These are phyloP conservation scores for Linderniella brevidens DNA, from an alignment of 257 asterid genomes.

Conservation along the genomic window DNA sequence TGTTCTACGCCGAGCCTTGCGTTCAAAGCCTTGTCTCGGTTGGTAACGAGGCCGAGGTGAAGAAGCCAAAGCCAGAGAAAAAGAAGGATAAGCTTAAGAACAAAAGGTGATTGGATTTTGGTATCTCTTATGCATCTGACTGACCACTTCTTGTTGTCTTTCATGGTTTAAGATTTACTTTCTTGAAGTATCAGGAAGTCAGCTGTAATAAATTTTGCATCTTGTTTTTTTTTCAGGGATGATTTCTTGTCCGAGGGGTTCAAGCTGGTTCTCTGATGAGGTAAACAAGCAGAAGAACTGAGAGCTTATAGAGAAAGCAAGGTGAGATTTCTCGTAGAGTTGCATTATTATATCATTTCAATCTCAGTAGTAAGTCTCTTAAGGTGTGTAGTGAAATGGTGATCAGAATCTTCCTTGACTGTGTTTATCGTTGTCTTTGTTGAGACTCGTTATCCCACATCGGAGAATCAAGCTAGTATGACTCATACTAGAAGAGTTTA, in stretches of 20 bases:
- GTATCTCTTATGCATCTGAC: background rate
- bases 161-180: slow-evolving; percentile 11
- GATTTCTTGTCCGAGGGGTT: slow-evolving; percentile 53
- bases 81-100: slow-evolving; percentile 12
- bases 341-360: no score
- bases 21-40: slow-evolving; percentile 31
- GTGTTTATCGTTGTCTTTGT: no score
- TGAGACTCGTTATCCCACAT: no score
- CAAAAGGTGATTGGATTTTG: slow-evolving; percentile 16
- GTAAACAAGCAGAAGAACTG: slow-evolving; percentile 5
- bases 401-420: no score
- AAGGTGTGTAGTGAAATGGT: no score
- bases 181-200: background rate
- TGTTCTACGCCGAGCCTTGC: slow-evolving; percentile 30
- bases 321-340: no score
- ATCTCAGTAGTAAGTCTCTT: no score
- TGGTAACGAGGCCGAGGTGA: slow-evolving; percentile 10
- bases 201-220: background rate
- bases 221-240: slow-evolving; percentile 22
- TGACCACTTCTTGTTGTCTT: background rate
- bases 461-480: no score
- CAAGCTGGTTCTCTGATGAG: slow-evolving; percentile 37
- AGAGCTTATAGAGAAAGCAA: background rate
- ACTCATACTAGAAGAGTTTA: no score
- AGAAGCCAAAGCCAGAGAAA: slow-evolving; percentile 13